Percentiles rank a stretch among this genome's conserved stretches.
These are phyloP conservation scores for Diversispora epigaea DNA, from an alignment of 192 early-diverging fungal species.

Conservation along the genomic window DNA sequence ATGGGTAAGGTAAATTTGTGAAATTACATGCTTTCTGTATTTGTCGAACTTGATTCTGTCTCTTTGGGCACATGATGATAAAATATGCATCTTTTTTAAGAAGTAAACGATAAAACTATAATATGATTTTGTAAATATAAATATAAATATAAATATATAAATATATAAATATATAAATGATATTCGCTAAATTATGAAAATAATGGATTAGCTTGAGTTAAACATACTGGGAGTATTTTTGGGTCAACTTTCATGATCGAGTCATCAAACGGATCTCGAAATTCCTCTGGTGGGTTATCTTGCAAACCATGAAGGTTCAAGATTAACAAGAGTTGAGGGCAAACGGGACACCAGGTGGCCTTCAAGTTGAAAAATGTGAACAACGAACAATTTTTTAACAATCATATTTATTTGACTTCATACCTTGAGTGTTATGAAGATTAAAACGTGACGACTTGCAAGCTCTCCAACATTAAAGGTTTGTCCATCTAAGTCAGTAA, in stretches of 20 bases:
- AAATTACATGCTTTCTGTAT: slow-evolving; percentile 1
- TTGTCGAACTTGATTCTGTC: not conserved
- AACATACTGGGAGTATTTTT: not conserved
- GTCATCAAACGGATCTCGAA: slow-evolving; percentile 7
- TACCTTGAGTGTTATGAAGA: slow-evolving; percentile 22
- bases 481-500: not conserved
- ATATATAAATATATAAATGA: not conserved
- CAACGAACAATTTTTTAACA: not conserved
- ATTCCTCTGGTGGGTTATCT: not conserved
- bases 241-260: not conserved
- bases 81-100: slow-evolving; percentile 11
- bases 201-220: not conserved
- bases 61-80: slow-evolving; percentile 18
- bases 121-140: not conserved
- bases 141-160: not conserved
- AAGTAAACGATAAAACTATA: slow-evolving; percentile 8
- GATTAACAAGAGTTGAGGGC: slow-evolving; percentile 2
- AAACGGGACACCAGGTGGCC: slow-evolving; percentile 18
- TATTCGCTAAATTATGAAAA: not conserved
- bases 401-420: not conserved
- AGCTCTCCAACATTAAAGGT: not conserved
- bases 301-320: slow-evolving; percentile 22
- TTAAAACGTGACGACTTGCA: not conserved
- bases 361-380: not conserved
- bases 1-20: slow-evolving; percentile 9